Evolutionary conservation across 441 rosid species (phyloP), one percentile per base, ranked within the genome.

Genomic region (Metrosideros polymorpha): DNA sequence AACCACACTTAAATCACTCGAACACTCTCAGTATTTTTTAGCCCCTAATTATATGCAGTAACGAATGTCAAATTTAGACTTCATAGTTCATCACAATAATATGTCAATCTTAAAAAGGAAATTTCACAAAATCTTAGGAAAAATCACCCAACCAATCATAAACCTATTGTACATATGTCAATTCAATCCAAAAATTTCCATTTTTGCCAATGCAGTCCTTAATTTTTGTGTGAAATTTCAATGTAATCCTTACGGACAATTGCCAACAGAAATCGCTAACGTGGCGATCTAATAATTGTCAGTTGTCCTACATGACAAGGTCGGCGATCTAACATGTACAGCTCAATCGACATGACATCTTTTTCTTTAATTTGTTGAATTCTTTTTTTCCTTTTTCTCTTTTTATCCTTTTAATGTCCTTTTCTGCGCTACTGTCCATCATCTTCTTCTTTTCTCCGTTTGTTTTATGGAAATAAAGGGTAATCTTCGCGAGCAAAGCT

Each of bases 1-100:
- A 29, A 7, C 2, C 2, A 7, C 10, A 59, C 7, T 59, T 0
- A 15, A 59, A 18, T 30, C 2, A 61, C 6, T 15, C 2, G 6
- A 50, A n/a, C n/a, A n/a, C n/a, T n/a, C n/a, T 29, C 12, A 30
- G 15, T 61, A 8, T 30, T 30, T 61, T 29, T 4, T 0, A 0
- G 19, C 66, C 15, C 4, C 3, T 57, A 17, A 57, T 57, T 57
- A n/a, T 6, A 3, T 2, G 7, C 27, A 61, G 15, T 61, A 59
- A 59, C 2, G 22, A 2, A 29, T 1, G 6, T 3, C 3, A 3
- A 27, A 57, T 13, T 57, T 57, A n/a, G 17, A 17, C 66, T 2
- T 57, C 32, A 13, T 22, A 14, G 3, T 59, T 59, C 7, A 0
- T 61, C 39, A 61, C 17, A 61, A 61, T 61, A 14, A 29, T 61